Conservation (phyloP, 1,139 yeast species). For the Saccharomyces hybrid region DNA sequence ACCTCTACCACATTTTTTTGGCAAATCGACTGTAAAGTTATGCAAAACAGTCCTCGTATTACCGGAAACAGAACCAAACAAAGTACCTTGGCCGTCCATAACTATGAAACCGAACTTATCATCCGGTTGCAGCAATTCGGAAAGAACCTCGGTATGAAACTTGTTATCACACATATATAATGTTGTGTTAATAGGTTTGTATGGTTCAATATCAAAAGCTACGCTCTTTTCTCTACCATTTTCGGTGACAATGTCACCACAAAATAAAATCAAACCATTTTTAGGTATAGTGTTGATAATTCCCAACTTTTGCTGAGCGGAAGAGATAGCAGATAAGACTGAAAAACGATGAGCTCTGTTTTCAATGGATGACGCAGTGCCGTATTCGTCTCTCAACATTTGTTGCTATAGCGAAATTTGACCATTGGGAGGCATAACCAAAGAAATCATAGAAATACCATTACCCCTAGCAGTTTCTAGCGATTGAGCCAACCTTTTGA, state of each 20-base stretch:
- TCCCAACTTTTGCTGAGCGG: conserved; percentile 93
- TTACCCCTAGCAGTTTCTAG: conserved; percentile 91
- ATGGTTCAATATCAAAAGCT: conserved; percentile 92
- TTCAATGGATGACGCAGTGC: conserved; percentile 96
- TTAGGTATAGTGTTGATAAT: conserved; percentile 82
- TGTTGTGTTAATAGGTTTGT: conserved; percentile 96
- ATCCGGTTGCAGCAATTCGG: conserved; percentile 89
- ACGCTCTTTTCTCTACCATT: conserved; percentile 96
- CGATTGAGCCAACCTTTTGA: conserved; percentile 82
- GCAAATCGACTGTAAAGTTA: conserved; percentile 93
- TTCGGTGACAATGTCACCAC: conserved; percentile 96
- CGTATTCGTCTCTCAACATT: conserved; percentile 96
- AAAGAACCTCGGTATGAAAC: conserved; percentile 93
- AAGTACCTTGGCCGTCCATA: conserved; percentile 98
- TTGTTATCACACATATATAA: conserved; percentile 93
- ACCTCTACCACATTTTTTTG: conserved; percentile 99
- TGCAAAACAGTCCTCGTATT: conserved; percentile 93
- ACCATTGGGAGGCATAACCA: conserved; percentile 90
- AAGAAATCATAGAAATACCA: conserved; percentile 97
- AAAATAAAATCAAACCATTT: conserved; percentile 89
- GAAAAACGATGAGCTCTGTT: conserved; percentile 94
- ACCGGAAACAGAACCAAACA: conserved; percentile 94
- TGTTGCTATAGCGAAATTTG: conserved; percentile 86
- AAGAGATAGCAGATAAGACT: conserved; percentile 91
- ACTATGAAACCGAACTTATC: conserved; percentile 94